Base-by-base conservation (phyloP, 1,284 basidiomycete genomes). In the Neolentinus lepideus region DNA sequence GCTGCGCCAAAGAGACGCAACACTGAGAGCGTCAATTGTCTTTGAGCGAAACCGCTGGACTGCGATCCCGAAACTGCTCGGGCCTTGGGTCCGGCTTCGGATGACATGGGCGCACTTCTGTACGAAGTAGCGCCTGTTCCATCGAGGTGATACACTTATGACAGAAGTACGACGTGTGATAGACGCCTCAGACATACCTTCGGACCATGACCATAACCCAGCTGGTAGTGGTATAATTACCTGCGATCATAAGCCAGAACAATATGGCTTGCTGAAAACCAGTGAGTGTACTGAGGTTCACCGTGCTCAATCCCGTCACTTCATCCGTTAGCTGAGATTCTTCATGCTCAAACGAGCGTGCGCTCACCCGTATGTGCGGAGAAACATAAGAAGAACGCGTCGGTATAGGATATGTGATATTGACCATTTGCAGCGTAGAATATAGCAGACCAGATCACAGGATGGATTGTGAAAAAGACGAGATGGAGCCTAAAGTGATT, bases 371-470 rank as follows among this genome's bases (percentile, higher is more conserved):
- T 86, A 75, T 86, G 81, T 0, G 84, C 79, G 2, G 80, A 82
- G 60, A 84, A 81, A 62, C 82, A 84, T 6, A 84, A 66, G 66
- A 85, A 88, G 56, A 87, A 64, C 1, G 76, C 71, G 62, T 88
- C 84, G 53, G 86, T 62, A 63, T 76, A 84, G 16, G 67, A 66
- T 58, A 83, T 66, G 36, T 67, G 73, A 61, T 71, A 80, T 16
- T 65, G 67, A 1, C 78, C 80, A 69, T 82, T 82, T 36, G 67
- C 75, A 2, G 68, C 78, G 60, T 77, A 86, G 68, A 85, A 81
- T 27, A 86, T 79, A 8, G 67, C 77, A 11, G 81, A 78, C 47
- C 75, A 70, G 43, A 85, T 68, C 35, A 88, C 70, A 10, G 83
- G 83, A 26, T 81, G 70, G 53, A 85, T 62, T 26, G 76, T 74